A percentile compares a stretch with the other conserved stretches of the same genome.
Evolutionary conservation across 345 rosid genomes (phyloP).

Genomic region (Salix dunnii): DNA sequence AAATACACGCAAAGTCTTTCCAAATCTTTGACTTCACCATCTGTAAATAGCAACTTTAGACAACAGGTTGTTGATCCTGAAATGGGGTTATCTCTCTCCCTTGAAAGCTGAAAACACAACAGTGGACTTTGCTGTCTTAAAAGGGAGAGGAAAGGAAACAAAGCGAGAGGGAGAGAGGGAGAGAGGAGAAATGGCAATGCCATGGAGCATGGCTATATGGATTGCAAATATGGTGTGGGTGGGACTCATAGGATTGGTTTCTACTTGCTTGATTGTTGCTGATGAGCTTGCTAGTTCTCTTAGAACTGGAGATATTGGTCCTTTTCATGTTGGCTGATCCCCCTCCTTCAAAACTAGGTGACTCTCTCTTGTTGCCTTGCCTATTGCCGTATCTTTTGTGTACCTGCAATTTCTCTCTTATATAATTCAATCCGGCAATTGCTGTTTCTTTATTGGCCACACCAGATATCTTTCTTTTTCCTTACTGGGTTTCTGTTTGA

Average conservation of each 20-base stretch:
- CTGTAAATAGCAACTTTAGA: neutral
- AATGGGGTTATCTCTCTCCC: neutral
- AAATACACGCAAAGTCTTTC: neutral
- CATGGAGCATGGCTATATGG: constrained; percentile 55
- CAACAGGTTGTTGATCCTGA: neutral
- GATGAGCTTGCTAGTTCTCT: constrained; percentile 76
- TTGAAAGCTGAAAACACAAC: neutral
- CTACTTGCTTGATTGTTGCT: constrained; percentile 76
- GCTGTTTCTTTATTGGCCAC: neutral
- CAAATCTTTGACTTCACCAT: neutral
- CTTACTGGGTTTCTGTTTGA: neutral
- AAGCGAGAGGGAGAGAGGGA: neutral
- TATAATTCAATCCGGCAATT: neutral
- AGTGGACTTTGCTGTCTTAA: neutral
- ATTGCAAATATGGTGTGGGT: constrained; percentile 64
- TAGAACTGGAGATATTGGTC: constrained; percentile 81
- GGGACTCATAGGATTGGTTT: constrained; percentile 66
- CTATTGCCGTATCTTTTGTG: neutral
- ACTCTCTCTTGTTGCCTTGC: neutral
- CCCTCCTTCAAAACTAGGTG: neutral
- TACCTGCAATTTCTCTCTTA: neutral
- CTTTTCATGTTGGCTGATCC: constrained; percentile 63
- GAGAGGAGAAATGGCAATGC: constrained; percentile 50
- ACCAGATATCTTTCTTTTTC: neutral
- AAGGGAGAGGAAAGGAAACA: neutral